phyloP scores from a whole-genome alignment of 202 grass and related monocot genomes.

The Elaeis oleifera region DNA sequence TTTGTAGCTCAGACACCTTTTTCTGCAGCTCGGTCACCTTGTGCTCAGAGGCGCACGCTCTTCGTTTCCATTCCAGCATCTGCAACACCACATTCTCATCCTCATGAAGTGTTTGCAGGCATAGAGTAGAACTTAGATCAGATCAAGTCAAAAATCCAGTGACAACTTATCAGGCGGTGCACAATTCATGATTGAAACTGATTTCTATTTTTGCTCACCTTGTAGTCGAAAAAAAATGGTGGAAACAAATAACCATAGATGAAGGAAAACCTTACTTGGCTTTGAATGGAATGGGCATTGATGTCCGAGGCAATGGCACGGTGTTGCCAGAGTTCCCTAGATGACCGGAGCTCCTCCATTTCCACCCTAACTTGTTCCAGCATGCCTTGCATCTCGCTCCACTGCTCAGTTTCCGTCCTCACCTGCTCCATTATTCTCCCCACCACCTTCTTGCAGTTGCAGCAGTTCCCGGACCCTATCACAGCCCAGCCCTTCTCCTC shows the following conservation, averaged over 20 bases:
- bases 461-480: conserved; percentile 39
- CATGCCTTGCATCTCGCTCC: conserved; percentile 93
- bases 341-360: conserved; percentile 74
- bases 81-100: conserved; percentile 6
- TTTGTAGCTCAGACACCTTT: conserved; percentile 50
- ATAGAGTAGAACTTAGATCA: too few species aligned
- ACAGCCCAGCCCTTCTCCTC: conserved; percentile 32
- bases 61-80: conserved; percentile 73
- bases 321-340: conserved; percentile 66
- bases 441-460: conserved; percentile 68
- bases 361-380: conserved; percentile 80
- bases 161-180: too few species aligned
- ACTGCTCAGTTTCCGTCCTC: conserved; percentile 74
- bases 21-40: conserved; percentile 44
- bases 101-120: too few species aligned
- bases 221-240: too few species aligned
- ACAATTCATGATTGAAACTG: too few species aligned
- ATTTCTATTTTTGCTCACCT: too few species aligned
- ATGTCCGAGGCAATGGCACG: conserved; percentile 63
- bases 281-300: conserved; percentile 54
- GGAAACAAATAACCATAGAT: too few species aligned
- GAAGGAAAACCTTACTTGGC: conserved; percentile 45
- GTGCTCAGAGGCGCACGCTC: conserved; percentile 38
- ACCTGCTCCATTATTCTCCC: conserved; percentile 88
- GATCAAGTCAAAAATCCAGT: too few species aligned